Evolutionary conservation across 73 alveolate species (phyloP).

Genomic region (Paramecium tetraurelia): DNA sequence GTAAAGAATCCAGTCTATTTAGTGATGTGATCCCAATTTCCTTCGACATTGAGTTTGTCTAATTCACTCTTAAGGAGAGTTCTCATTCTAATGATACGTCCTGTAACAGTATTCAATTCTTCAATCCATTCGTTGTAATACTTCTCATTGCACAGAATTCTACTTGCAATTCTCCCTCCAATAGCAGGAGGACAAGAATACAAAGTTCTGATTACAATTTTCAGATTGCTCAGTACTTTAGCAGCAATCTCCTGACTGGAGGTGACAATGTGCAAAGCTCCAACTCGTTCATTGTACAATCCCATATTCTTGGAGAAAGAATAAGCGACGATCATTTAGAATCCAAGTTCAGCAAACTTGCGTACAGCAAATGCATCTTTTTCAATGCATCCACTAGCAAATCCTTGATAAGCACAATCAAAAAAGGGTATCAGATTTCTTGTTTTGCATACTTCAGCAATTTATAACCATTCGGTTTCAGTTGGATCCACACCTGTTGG

Average conservation of each 20-base stretch:
- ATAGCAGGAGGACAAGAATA: conserved; percentile 95
- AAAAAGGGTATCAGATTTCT: conserved; percentile 88
- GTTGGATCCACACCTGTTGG: conserved; percentile 98
- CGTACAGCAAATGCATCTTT: conserved; percentile 90
- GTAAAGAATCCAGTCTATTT: conserved; percentile 95
- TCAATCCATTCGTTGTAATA: conserved; percentile 78
- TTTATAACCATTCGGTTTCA: conserved; percentile 65
- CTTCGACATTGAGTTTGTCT: conserved; percentile 70
- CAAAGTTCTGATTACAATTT: conserved; percentile 83
- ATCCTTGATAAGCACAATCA: conserved; percentile 97
- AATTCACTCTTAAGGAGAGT: conserved; percentile 73
- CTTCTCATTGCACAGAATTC: conserved; percentile 40
- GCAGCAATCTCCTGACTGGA: conserved; percentile 80
- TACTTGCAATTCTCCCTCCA: conserved; percentile 90
- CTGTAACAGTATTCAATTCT: conserved; percentile 83
- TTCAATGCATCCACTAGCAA: conserved; percentile 92
- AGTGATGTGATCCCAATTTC: conserved; percentile 90
- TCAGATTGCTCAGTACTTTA: conserved; percentile 75
- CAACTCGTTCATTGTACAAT: conserved; percentile 93
- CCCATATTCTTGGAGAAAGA: conserved; percentile 97
- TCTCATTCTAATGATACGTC: conserved; percentile 90
- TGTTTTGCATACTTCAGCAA: conserved; percentile 49
- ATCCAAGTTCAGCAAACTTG: conserved; percentile 83
- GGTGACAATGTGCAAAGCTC: conserved; percentile 88
- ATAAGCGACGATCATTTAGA: conserved; percentile 86